These are phyloP conservation scores for Candida glucosophila DNA, from an alignment of 1,139 yeast species.

Conservation along the genomic window DNA sequence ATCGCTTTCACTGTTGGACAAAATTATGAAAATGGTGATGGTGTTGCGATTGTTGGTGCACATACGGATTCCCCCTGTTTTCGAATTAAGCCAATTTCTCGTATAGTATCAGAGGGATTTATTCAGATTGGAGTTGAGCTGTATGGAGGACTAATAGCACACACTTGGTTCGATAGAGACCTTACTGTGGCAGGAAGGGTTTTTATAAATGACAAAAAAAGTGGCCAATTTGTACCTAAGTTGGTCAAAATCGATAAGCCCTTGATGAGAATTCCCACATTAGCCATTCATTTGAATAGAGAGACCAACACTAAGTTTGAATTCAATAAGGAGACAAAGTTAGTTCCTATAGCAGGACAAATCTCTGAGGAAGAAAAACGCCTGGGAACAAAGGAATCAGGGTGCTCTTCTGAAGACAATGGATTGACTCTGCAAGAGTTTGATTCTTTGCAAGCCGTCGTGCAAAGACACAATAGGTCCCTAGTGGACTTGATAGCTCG, in stretches of 20 bases:
- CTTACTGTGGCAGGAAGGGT: conserved; percentile 89
- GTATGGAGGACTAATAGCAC: conserved; percentile 95
- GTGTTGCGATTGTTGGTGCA: conserved; percentile 84
- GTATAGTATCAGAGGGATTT: conserved; percentile 64
- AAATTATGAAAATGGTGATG: conserved; percentile 69
- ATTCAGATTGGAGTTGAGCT: conserved; percentile 89
- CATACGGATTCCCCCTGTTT: conserved; percentile 95
- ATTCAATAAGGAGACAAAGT: conserved; percentile 80
- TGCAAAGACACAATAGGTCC: conserved; percentile 69
- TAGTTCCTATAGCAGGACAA: conserved; percentile 83
- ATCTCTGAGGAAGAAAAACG: conserved; percentile 28
- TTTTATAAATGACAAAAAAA: conserved; percentile 43
- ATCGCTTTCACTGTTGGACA: conserved; percentile 81
- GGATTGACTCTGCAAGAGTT: conserved; percentile 47
- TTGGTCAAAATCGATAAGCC: conserved; percentile 79
- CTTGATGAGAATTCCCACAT: conserved; percentile 80
- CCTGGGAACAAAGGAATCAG: conserved; percentile 6
- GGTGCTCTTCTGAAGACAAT: conserved; percentile 38
- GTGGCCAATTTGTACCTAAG: conserved; percentile 50
- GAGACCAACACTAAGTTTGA: conserved; percentile 73
- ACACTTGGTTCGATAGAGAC: conserved; percentile 89
- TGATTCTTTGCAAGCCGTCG: conserved; percentile 55
- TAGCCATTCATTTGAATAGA: conserved; percentile 87
- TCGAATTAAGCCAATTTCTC: conserved; percentile 84
- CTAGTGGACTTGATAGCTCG: conserved; percentile 61